Base-by-base conservation (phyloP, 139 green algal genomes). In the Pseudopediastrum boryanum region DNA sequence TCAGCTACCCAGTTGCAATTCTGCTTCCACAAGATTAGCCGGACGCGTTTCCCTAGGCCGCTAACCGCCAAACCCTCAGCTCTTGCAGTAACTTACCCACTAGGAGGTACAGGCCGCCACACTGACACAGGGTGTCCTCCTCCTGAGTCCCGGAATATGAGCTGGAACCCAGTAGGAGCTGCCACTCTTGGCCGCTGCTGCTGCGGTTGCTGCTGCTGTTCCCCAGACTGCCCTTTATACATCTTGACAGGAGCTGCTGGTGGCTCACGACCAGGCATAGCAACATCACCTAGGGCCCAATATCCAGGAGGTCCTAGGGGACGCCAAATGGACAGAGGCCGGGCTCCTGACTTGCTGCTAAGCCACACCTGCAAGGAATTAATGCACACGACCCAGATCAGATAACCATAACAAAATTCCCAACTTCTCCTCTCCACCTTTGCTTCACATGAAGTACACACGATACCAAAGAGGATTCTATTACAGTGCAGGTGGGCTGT, bases 141-240 rank as follows among this genome's bases (percentile, higher is more conserved):
- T n/a, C 76, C 76, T 29, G 46, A 90, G 80, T 91, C 83, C 3
- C 94, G 86, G 88, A 91, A 98, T 12, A 98, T 81, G 25, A 98
- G 85, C 13, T 82, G 72, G 62, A 83, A 95, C 52, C 90, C 89
- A 12, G 80, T 61, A 0, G 92, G 91, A 0, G 71, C 62, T 8
- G 50, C 72, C 10, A 91, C 73, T 10, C 75, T 81, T 29, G 87
- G 77, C 27, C 48, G 44, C 66, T 71, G 51, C 83, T 81, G 38
- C 72, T 61, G 50, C 73, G 71, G 44, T 58, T 69, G 44, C 63
- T 70, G 38, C 19, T 79, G 77, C 68, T 84, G 39, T 41, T 41
- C 66, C 85, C 84, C n/a, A n/a, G n/a, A n/a, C n/a, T n/a, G n/a
- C 46, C 93, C 91, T 48, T 74, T 77, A 78, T 94, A 94, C 68